These are phyloP conservation scores for Russula sp. DNA, from an alignment of 768 basidiomycete genomes.

Conservation along the genomic window DNA sequence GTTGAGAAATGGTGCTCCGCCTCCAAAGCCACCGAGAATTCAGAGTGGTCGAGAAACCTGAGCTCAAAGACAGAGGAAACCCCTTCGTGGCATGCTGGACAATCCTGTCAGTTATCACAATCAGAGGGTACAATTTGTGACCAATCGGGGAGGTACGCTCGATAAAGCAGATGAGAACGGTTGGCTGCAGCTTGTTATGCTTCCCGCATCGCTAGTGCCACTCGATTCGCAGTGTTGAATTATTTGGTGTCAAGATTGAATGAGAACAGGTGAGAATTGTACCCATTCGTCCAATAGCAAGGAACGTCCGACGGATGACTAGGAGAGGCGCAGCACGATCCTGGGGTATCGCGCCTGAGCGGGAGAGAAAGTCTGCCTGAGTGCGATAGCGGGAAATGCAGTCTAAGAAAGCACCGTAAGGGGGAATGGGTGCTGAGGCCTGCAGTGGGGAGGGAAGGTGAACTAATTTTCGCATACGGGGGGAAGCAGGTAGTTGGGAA, in stretches of 20 bases:
- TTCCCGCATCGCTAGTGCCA: conserved; percentile 38
- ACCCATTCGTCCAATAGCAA: conserved; percentile 9
- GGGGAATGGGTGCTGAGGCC: neutral
- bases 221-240: conserved; percentile 25
- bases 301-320: conserved; percentile 10
- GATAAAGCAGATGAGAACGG: too few relatives aligned
- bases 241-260: conserved; percentile 21
- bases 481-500: neutral
- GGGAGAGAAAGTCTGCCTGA: conserved; percentile 39
- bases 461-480: conserved; percentile 19
- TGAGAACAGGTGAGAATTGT: conserved; percentile 15
- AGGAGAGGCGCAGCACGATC: conserved; percentile 15
- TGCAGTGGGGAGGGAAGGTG: conserved; percentile 8
- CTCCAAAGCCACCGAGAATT: conserved; percentile 55
- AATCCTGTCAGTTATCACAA: conserved; percentile 18
- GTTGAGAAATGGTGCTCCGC: conserved; percentile 57
- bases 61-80: conserved; percentile 54
- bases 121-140: conserved; percentile 19
- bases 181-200: conserved; percentile 36
- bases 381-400: conserved; percentile 41
- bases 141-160: too few relatives aligned
- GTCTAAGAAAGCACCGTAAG: conserved; percentile 29
- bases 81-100: conserved; percentile 23
- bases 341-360: conserved; percentile 26
- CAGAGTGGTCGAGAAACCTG: conserved; percentile 69